These are phyloP conservation scores for Leonotis leonurus DNA, from an alignment of 257 asterid genomes.

Conservation along the genomic window DNA sequence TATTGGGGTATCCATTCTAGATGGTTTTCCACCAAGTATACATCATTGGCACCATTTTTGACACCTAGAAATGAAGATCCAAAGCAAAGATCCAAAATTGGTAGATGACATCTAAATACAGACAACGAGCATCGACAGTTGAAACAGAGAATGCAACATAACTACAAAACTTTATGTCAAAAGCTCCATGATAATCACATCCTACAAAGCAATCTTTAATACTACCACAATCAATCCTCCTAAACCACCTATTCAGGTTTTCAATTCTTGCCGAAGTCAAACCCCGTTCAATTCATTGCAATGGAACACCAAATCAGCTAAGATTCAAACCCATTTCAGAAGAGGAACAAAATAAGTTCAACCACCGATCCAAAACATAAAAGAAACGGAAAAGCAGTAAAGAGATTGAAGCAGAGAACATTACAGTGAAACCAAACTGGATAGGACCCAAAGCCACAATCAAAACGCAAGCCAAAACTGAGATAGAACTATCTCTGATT, in stretches of 20 bases:
- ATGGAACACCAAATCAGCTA: neutral
- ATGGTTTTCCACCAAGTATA: neutral
- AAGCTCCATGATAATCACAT: constrained; percentile 6
- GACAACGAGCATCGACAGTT: neutral
- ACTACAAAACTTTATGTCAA: constrained; percentile 1
- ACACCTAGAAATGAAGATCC: neutral
- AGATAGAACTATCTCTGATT: constrained; percentile 70
- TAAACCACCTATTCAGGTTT: neutral
- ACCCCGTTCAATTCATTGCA: neutral
- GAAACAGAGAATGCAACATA: neutral
- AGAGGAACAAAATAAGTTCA: neutral
- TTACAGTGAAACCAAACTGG: constrained; percentile 92
- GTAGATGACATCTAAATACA: neutral
- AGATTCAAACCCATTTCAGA: neutral
- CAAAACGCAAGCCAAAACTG: constrained; percentile 83
- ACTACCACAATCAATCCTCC: neutral
- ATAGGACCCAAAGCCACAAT: constrained; percentile 90
- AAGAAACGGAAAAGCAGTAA: neutral
- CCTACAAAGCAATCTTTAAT: neutral
- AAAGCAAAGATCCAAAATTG: neutral
- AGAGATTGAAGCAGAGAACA: neutral
- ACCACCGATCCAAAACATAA: neutral
- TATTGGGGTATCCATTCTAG: neutral
- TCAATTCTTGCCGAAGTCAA: neutral
- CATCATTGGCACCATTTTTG: neutral